Evolutionary conservation across 192 early-diverging fungal genomes (phyloP), one percentile per base, ranked within the genome.

Genomic region (Linnemannia elongata): DNA sequence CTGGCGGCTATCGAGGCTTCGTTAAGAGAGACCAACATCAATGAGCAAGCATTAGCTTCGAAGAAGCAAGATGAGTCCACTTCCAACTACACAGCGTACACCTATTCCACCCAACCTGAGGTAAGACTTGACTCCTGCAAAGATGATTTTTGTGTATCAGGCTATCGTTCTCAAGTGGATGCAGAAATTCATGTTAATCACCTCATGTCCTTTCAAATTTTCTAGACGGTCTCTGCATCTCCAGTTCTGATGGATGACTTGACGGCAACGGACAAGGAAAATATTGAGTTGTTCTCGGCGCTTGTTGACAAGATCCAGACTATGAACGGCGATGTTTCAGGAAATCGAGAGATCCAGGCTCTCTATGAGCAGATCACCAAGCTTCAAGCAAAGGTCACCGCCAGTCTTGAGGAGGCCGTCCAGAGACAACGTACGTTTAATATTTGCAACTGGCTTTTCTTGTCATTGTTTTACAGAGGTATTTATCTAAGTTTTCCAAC

Each of bases 341-440:
- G 92, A 69, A 93, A 97, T 74, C 92, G 93, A 9, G 96, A 97
- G 89, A 86, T 97, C 52, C 96, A 96, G 79, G 93, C 90, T 63
- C 91, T 99, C 30, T 96, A 98, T 83, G 94, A 92, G n/a, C 95
- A 95, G 90, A 97, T 99, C 47, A 94, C 94, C 9, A 91, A 95
- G 71, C 88, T 99, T 18, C 97, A 96, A 77, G 96, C 95, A 13
- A 97, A 97, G 85, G 91, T 99, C 13, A 90, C 93, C 10, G 91
- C 91, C 42, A 94, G 89, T 39, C 88, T 98, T 30, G 94, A 95
- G 30, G 94, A 94, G 38, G 93, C 96, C 4, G 94, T 91, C 42
- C 89, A 92, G 69, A 97, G 97, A 81, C 97, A 98, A 84, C 89
- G 90, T 90, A 90, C 82, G 90, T 84, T 18, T 6, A 63, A 15